These are phyloP conservation scores for Xylaria scruposa DNA, from an alignment of 495 filamentous ascomycete species.

Conservation along the genomic window DNA sequence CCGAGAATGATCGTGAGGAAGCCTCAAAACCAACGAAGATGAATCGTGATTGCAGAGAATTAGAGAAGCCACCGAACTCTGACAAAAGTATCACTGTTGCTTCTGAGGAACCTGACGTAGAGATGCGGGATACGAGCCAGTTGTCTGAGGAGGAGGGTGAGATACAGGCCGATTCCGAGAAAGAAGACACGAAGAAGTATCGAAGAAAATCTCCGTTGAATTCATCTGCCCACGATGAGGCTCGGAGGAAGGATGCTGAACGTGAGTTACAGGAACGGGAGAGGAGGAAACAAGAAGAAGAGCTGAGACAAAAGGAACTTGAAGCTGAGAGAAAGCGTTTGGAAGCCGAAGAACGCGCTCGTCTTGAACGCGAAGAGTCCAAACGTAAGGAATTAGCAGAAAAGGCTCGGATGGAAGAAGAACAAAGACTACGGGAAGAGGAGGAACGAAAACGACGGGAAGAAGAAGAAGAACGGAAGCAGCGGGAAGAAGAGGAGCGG, in stretches of 20 bases:
- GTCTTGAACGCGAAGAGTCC: conserved; percentile 32
- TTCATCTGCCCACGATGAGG: conserved; percentile 53
- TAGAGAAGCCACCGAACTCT: conserved; percentile 43
- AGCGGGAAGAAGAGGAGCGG: conserved; percentile 44
- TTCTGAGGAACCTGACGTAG: conserved; percentile 54
- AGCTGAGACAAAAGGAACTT: conserved; percentile 47
- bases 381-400: conserved; percentile 31
- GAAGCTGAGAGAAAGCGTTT: conserved; percentile 58
- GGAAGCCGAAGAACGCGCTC: conserved; percentile 31
- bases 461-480: conserved; percentile 49
- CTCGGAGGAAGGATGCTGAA: conserved; percentile 54
- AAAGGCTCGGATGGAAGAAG: conserved; percentile 43
- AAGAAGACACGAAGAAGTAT: conserved; percentile 47
- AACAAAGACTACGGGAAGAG: conserved; percentile 42
- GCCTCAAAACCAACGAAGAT: conserved; percentile 44
- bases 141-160: conserved; percentile 46
- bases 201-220: conserved; percentile 47
- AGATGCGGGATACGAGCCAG: conserved; percentile 53
- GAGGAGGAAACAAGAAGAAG: conserved; percentile 52
- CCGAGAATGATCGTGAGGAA: conserved; percentile 46
- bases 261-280: conserved; percentile 58
- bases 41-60: conserved; percentile 47
- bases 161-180: conserved; percentile 49
- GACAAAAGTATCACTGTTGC: conserved; percentile 57
- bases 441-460: conserved; percentile 46